These are phyloP conservation scores for Akanthomyces lecanii DNA, from an alignment of 2,329 filamentous ascomycete genomes.

Conservation along the genomic window DNA sequence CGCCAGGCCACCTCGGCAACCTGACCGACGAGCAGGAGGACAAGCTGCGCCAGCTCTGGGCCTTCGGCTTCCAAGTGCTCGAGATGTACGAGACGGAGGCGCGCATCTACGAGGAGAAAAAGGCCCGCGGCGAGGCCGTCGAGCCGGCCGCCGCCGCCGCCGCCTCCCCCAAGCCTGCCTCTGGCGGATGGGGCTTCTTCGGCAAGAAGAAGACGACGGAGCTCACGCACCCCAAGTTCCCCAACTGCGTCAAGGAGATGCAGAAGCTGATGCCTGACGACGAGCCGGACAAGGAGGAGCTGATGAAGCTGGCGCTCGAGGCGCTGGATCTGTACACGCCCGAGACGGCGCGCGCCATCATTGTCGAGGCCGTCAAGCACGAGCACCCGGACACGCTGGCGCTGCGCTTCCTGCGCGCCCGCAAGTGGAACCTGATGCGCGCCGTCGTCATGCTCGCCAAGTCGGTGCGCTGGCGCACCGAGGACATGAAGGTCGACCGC, in stretches of 20 bases:
- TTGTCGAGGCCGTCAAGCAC: slow-evolving; percentile 86
- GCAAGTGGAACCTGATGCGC: slow-evolving; percentile 86
- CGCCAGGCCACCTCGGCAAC: slow-evolving; percentile 52
- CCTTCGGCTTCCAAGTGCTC: slow-evolving; percentile 65
- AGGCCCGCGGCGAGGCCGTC: slow-evolving; percentile 26
- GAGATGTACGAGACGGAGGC: slow-evolving; percentile 41
- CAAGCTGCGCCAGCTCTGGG: slow-evolving; percentile 81
- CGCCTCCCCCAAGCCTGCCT: not conserved
- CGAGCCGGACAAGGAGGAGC: slow-evolving; percentile 79
- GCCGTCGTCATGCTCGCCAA: slow-evolving; percentile 86
- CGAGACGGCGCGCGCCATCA: slow-evolving; percentile 67
- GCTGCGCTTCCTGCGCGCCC: slow-evolving; percentile 70
- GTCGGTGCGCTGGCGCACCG: slow-evolving; percentile 79
- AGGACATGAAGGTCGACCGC: slow-evolving; percentile 76
- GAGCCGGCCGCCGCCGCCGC: slow-evolving; percentile 9
- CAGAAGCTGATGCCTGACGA: slow-evolving; percentile 41
- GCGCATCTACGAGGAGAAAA: slow-evolving; percentile 23
- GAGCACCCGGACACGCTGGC: slow-evolving; percentile 80
- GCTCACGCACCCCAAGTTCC: slow-evolving; percentile 44
- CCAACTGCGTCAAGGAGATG: slow-evolving; percentile 28
- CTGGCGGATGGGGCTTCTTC: slow-evolving; percentile 11
- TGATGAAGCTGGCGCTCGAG: slow-evolving; percentile 74
- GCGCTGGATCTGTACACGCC: slow-evolving; percentile 68
- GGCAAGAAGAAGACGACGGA: slow-evolving; percentile 44
- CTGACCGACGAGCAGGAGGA: slow-evolving; percentile 76